Percentiles rank a stretch among this genome's conserved stretches.
Conservation (phyloP, 768 basidiomycete genomes). For the Agaricus blazei region DNA sequence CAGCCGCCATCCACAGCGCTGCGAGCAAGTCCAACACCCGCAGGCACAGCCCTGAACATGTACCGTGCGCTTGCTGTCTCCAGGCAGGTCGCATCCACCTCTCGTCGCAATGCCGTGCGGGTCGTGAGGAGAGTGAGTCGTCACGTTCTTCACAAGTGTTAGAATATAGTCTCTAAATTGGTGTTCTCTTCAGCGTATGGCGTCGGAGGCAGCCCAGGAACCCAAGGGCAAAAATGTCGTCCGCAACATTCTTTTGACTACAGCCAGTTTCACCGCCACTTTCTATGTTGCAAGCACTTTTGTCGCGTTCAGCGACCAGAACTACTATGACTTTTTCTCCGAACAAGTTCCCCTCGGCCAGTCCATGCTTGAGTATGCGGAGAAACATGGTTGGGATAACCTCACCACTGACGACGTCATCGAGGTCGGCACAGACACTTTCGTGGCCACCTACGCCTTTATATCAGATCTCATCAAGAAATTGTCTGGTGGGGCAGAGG, state of each 20-base stretch:
- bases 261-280: constrained; percentile 59
- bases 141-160: neutral
- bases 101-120: constrained; percentile 43
- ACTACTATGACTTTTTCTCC: constrained; percentile 84
- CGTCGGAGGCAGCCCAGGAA: constrained; percentile 53
- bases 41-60: constrained; percentile 29
- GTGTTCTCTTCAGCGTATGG: constrained; percentile 42
- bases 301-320: constrained; percentile 68
- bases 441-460: constrained; percentile 45
- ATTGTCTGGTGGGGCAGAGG: constrained; percentile 23
- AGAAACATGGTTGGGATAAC: constrained; percentile 73
- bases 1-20: constrained; percentile 1
- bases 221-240: constrained; percentile 49
- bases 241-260: constrained; percentile 60
- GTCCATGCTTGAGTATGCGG: constrained; percentile 74
- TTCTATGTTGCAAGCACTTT: constrained; percentile 85
- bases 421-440: constrained; percentile 44
- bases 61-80: constrained; percentile 55
- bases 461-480: constrained; percentile 47
- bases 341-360: constrained; percentile 76
- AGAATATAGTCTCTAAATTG: neutral
- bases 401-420: constrained; percentile 59
- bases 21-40: constrained; percentile 10
- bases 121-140: constrained; percentile 55
- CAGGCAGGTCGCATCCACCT: constrained; percentile 42